Base-by-base conservation (phyloP, 495 filamentous ascomycete genomes). In the Podospora bellae-mahoneyi region DNA sequence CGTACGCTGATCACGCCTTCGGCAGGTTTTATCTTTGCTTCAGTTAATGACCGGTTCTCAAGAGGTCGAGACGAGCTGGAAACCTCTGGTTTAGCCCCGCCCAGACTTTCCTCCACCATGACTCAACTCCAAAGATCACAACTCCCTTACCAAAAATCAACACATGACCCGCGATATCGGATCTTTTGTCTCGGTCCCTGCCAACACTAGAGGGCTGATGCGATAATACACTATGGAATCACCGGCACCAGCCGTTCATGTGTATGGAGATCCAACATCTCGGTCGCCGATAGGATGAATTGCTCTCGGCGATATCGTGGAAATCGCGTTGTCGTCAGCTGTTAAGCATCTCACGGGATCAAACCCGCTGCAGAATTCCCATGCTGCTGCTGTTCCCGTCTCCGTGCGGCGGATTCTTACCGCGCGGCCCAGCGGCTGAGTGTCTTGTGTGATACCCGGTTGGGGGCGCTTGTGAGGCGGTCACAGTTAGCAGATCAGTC, bases 61-160 rank as follows among this genome's bases (percentile, higher is more conserved):
- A 48, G 39, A 48, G 39, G 39, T 2, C 7, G 30, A 32, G 30
- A 32, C 15, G 39, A 9, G 39, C 13, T 48, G 39, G 39, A 48
- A 48, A 32, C 30, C 39, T 48, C 15, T 13, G 7, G 39, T 16
- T 48, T n/a, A 32, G 23, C 27, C 60, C 61, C 61, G 63, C 60
- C 66, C 44, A 60, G 18, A 20, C 28, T 54, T 54, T 57, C 68
- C 68, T 66, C 68, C 34, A 66, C 64, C 56, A 66, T 69, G 68
- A 69, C 27, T 69, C 68, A 69, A 69, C 64, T 60, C 32, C 19
- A 15, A 28, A 32, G 32, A 39, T 48, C n/a, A 44, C 18, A 63
- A 18, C 39, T 48, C 23, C 16, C 30, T 63, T 39, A 20, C 2
- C 30, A 18, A 48, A 48, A 39, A 0, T 48, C 61, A 28, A 63